Conservation (phyloP, 805 yeast species). For the Diddensiella transvaalensis region DNA sequence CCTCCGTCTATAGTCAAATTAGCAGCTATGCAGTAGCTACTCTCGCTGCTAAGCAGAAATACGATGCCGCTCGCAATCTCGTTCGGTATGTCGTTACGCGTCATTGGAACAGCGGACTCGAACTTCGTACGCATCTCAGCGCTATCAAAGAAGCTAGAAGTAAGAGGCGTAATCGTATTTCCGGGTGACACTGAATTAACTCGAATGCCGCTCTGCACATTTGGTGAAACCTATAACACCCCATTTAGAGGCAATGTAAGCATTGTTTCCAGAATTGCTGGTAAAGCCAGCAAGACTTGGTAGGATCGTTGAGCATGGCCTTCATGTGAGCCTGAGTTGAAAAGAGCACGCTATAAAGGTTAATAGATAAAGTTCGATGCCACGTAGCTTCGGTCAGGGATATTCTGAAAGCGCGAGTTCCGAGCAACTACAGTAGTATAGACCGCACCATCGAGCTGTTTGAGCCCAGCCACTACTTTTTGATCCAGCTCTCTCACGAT, state of each 20-base stretch:
- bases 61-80: neutral
- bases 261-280: neutral
- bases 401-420: neutral
- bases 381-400: neutral
- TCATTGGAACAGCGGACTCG: neutral
- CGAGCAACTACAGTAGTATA: neutral
- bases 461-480: neutral
- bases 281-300: neutral
- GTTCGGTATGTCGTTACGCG: neutral
- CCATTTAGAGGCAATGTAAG: neutral
- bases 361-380: neutral
- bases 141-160: neutral
- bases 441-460: neutral
- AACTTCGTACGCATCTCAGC: neutral
- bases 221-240: slow-evolving; percentile 1
- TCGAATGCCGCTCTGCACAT: neutral
- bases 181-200: slow-evolving; percentile 4
- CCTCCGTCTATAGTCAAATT: slow-evolving; percentile 1
- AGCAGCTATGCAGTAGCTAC: neutral
- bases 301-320: neutral
- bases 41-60: neutral
- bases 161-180: neutral
- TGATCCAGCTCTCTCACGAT: neutral
- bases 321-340: neutral
- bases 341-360: neutral